A percentile compares a stretch with the other conserved stretches of the same genome.
These are phyloP conservation scores for Mycena rosella DNA, from an alignment of 768 basidiomycete genomes.

Conservation along the genomic window DNA sequence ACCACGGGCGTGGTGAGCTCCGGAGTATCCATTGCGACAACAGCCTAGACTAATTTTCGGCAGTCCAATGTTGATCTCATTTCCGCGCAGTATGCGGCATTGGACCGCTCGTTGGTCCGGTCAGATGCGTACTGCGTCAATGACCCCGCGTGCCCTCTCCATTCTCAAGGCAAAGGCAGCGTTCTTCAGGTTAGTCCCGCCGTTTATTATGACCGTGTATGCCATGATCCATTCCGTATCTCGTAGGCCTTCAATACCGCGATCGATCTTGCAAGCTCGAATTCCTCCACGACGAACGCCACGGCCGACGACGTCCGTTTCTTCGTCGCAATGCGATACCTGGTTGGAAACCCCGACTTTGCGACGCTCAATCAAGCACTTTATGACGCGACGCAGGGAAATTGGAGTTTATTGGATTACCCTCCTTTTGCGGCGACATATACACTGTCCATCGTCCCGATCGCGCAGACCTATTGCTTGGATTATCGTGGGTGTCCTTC, in stretches of 20 bases:
- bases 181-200: conserved; percentile 13
- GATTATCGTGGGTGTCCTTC: conserved; percentile 21
- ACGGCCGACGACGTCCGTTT: conserved; percentile 20
- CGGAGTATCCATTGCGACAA: background rate
- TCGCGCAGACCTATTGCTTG: conserved; percentile 20
- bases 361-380: conserved; percentile 15
- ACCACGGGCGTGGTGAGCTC: conserved; percentile 7
- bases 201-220: too few relatives aligned
- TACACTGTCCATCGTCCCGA: conserved; percentile 9
- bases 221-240: background rate
- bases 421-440: background rate
- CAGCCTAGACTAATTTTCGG: background rate
- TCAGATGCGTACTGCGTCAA: conserved; percentile 23
- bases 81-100: conserved; percentile 9
- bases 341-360: conserved; percentile 23
- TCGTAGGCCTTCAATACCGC: conserved; percentile 21
- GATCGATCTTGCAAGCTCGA: conserved; percentile 11
- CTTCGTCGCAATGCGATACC: conserved; percentile 15
- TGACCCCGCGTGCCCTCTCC: conserved; percentile 16
- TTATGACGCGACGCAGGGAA: conserved; percentile 18
- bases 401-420: conserved; percentile 17
- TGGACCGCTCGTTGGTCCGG: conserved; percentile 24
- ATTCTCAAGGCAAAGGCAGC: conserved; percentile 23
- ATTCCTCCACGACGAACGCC: background rate
- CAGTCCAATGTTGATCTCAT: conserved; percentile 27